These are phyloP conservation scores for Pseudomicrostroma phylloplanum DNA, from an alignment of 1,284 basidiomycete genomes.

Conservation along the genomic window DNA sequence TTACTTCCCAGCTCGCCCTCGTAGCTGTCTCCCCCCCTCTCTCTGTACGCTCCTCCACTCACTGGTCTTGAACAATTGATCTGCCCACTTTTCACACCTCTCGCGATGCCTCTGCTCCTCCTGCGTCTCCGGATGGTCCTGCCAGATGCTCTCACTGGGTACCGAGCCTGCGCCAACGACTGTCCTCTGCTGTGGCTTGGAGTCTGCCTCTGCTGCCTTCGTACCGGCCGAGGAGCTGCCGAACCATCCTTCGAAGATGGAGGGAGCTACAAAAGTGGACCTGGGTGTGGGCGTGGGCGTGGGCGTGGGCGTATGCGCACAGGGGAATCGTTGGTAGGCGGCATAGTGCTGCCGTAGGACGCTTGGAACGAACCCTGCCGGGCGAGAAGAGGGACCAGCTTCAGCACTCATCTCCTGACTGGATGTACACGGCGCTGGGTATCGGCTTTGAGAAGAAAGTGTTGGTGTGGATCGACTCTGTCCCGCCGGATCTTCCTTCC, in stretches of 20 bases:
- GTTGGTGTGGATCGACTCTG: too few species aligned
- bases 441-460: too few species aligned
- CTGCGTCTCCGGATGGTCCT: constrained; percentile 22
- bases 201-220: neutral
- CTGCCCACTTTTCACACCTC: constrained; percentile 40
- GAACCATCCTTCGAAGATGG: constrained; percentile 4
- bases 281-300: neutral
- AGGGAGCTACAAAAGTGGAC: neutral
- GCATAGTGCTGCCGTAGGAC: neutral
- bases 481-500: too few species aligned
- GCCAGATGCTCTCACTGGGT: neutral
- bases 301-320: neutral
- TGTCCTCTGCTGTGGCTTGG: neutral
- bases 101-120: constrained; percentile 23
- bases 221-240: neutral
- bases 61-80: constrained; percentile 40
- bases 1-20: neutral
- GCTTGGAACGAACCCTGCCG: neutral
- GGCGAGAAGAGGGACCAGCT: neutral
- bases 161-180: neutral
- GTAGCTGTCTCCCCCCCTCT: neutral
- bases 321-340: neutral
- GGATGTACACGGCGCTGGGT: too few species aligned
- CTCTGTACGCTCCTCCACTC: too few species aligned
- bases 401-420: constrained; percentile 2